Base-by-base conservation (phyloP, 257 asterid species). In the Linaria vulgaris region DNA sequence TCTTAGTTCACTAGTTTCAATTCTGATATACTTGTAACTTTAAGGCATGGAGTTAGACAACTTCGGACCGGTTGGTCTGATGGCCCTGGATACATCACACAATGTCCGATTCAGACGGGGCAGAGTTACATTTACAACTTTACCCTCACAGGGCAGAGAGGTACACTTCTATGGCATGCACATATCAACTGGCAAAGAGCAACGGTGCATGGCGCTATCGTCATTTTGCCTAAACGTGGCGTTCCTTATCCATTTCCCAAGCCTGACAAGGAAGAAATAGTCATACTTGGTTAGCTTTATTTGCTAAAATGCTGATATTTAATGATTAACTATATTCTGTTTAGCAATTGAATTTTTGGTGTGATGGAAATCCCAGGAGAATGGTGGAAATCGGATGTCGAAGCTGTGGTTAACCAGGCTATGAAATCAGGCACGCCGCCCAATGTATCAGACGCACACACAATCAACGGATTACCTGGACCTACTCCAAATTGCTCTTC, bases 351-450 rank as follows among this genome's bases (percentile, higher is more conserved):
- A 30, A n/a, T 23, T 51, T 72, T 24, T 59, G 10, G 11, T 2
- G 6, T 27, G 13, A 34, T 12, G 14, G 58, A 72, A 22, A 69
- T 69, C 52, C n/a, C n/a, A 86, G 97, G 94, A 22, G 97, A 90
- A 63, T 90, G 96, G 96, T 87, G 97, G 97, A 90, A 87, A 19
- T 69, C 88, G 25, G 96, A 90, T 61, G 91, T 90, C 52, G 96
- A 90, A 69, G 65, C 61, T 15, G 84, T 90, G 47, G 54, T 90
- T 61, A 72, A 80, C 64, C 67, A 59, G 34, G 95, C 91, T 5
- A 71, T 63, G 82, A 49, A 63, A 25, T 72, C 75, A 15, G 97
- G 97, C 10, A 43, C 43, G 69, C 79, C 91, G 13, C 91, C 95
- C 22, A 80, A 83, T 17, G 87, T 85, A 19, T 90, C 97, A 1